Conservation (phyloP, 352 stramenopile species). For the Globisporangium nodosum region DNA sequence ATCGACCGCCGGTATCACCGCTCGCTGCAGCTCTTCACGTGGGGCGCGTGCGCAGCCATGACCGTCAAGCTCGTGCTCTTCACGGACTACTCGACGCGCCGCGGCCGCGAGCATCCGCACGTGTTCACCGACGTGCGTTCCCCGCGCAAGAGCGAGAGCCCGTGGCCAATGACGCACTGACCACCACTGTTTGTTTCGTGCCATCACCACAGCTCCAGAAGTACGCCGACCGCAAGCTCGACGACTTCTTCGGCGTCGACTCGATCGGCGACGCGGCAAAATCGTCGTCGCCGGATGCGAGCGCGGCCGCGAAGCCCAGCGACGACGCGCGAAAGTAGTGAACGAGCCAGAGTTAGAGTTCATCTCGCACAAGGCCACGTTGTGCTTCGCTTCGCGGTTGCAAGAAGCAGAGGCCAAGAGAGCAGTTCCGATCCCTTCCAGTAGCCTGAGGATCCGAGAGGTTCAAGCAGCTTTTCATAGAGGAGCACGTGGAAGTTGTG, state of each 20-base stretch:
- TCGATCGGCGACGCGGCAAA: conserved; percentile 28
- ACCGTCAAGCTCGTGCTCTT: conserved; percentile 82
- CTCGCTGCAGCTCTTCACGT: conserved; percentile 82
- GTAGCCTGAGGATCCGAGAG: too few species aligned
- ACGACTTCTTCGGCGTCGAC: conserved; percentile 86
- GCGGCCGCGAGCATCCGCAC: conserved; percentile 56
- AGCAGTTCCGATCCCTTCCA: too few species aligned
- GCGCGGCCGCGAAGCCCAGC: neutral
- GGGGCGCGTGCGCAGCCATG: conserved; percentile 72
- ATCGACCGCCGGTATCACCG: conserved; percentile 83
- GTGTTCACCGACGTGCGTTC: conserved; percentile 66
- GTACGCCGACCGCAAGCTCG: conserved; percentile 77
- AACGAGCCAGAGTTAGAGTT: neutral
- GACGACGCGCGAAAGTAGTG: neutral
- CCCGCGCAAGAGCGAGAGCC: too few species aligned
- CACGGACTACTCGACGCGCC: conserved; percentile 65
- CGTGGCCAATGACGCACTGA: neutral
- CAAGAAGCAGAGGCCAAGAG: too few species aligned
- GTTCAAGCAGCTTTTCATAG: too few species aligned
- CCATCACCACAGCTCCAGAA: conserved; percentile 38
- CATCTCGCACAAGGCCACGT: too few species aligned
- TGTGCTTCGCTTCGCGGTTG: too few species aligned
- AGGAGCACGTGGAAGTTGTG: too few species aligned
- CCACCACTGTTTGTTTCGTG: neutral
- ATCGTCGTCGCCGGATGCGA: neutral